These are phyloP conservation scores for Neonectria sp. DNA, from an alignment of 2,329 filamentous ascomycete genomes.

Conservation along the genomic window DNA sequence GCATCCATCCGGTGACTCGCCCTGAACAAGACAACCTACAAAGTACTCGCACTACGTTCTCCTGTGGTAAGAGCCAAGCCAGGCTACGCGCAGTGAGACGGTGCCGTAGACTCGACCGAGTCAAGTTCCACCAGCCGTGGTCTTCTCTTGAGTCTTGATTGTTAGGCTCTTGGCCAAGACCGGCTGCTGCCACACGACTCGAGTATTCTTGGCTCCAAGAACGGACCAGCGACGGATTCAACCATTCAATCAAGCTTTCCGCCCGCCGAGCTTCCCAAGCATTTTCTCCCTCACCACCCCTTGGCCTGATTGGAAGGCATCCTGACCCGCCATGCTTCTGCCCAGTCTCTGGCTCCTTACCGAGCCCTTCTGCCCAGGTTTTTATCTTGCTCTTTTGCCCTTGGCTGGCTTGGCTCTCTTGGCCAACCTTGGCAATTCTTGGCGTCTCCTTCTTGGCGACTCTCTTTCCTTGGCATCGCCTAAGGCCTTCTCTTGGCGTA, in stretches of 20 bases:
- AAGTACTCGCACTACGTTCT: neutral
- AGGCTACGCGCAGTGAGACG: slow-evolving; percentile 15
- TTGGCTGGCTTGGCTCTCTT: slow-evolving; percentile 15
- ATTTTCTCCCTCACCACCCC: neutral
- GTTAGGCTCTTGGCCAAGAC: slow-evolving; percentile 39
- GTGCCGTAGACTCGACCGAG: neutral
- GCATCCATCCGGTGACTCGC: neutral
- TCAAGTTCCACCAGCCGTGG: slow-evolving; percentile 9
- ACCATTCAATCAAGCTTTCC: slow-evolving; percentile 46
- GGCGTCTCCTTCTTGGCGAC: neutral
- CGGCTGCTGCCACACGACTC: slow-evolving; percentile 41
- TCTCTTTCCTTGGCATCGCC: slow-evolving; percentile 1
- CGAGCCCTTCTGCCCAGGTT: slow-evolving; percentile 17
- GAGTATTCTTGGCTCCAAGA: slow-evolving; percentile 24
- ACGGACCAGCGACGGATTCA: neutral
- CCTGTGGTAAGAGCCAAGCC: slow-evolving; percentile 3
- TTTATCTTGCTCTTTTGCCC: slow-evolving; percentile 1
- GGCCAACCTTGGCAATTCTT: neutral
- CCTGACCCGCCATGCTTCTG: slow-evolving; percentile 6
- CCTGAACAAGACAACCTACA: neutral
- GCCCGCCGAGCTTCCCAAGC: slow-evolving; percentile 22
- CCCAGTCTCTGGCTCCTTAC: slow-evolving; percentile 10
- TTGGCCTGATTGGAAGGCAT: slow-evolving; percentile 1
- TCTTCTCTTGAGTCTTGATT: slow-evolving; percentile 8
- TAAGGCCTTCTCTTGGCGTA: neutral